Percentiles rank a stretch among this genome's conserved stretches.
Conservation (phyloP, 192 early-diverging fungal species). For the Backusella circina region DNA sequence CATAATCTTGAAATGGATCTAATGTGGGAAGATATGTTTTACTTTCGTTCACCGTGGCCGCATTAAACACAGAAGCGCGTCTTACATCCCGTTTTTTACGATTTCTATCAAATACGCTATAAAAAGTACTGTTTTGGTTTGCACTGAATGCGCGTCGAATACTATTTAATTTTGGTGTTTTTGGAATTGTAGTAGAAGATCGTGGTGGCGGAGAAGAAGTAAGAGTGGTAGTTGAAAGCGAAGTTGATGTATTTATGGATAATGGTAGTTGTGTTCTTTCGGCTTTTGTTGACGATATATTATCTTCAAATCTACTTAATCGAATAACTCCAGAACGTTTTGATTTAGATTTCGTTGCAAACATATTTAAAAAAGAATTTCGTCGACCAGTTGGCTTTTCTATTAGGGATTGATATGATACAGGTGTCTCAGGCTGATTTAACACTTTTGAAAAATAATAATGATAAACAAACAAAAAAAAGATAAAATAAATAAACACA, state of each 20-base stretch:
- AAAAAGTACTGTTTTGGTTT: neutral
- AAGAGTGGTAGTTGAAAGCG: neutral
- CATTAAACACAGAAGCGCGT: neutral
- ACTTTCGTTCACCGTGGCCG: neutral
- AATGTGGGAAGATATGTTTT: slow-evolving; percentile 56
- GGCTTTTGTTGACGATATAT: neutral
- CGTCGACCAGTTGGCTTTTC: neutral
- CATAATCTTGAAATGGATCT: slow-evolving; percentile 70
- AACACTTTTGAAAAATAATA: neutral
- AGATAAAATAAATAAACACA: neutral
- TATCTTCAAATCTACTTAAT: neutral
- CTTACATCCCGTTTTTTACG: neutral
- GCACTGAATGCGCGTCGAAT: neutral
- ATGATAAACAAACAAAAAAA: neutral
- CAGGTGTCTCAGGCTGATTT: neutral
- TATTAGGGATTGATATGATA: neutral
- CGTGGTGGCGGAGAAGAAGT: neutral
- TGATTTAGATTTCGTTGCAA: neutral
- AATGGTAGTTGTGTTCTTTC: neutral
- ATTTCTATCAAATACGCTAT: neutral
- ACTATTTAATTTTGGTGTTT: neutral
- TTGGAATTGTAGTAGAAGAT: neutral
- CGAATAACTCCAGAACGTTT: neutral
- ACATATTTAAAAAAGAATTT: slow-evolving; percentile 4
- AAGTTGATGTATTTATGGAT: neutral